Evolutionary conservation across 371 early-diverging fungal species (phyloP), one percentile per base, ranked within the genome.

Genomic region (Rhizopus microsporus): DNA sequence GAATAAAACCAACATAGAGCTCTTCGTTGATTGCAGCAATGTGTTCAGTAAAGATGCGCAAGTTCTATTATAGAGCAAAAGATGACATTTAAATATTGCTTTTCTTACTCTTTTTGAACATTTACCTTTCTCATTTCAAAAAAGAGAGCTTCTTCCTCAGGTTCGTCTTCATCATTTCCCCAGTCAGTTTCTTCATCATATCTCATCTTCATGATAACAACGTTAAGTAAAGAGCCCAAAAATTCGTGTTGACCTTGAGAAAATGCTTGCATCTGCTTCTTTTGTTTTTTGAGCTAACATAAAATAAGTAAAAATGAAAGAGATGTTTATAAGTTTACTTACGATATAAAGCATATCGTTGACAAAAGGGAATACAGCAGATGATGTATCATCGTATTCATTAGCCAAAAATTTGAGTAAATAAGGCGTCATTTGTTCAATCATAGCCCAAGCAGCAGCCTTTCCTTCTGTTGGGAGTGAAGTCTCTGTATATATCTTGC

Each of bases 131-230:
- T 84, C 75, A 93, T 70, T 59, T 90, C 88, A 17, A 69, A 60
- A 62, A 95, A 94, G 48, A 87, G 58, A 0, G 63, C 63, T 51
- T 91, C 93, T 51, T 88, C 89, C 60, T 93, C 82, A 8, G 75
- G 90, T 35, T 87, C 93, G 43, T 89, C 91, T 23, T 87, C 89
- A 30, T 81, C 87, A 35, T 85, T 86, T 43, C 86, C 86, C 78
- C 87, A 89, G 12, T 89, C 91, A 37, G 82, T 79, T 34, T 88
- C 95, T 34, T 89, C 88, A 64, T 93, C 86, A 61, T 93, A 96
- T 75, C 93, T 90, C 84, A 95, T 88, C 78, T 96, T 96, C 46
- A 82, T 65, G 31, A 95, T 84, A 29, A 94, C 68, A 0, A 85
- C 89, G 30, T 84, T 84, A 49, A 97, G 73, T 17, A 96, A 72